A percentile compares a stretch with the other conserved stretches of the same genome.
Conservation (phyloP, 2,329 filamentous ascomycete species). For the Xylariaceae sp. region DNA sequence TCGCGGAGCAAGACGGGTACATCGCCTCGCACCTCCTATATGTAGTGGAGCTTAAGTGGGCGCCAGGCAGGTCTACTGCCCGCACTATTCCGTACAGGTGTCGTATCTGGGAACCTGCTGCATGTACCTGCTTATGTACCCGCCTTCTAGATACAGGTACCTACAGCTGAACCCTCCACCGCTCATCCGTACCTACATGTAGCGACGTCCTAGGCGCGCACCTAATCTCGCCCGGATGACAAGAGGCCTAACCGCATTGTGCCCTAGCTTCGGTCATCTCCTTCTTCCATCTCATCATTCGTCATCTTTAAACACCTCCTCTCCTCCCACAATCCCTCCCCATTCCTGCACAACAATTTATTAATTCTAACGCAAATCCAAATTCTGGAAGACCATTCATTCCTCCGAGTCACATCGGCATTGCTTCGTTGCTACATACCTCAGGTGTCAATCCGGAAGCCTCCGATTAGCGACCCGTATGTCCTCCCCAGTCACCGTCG, state of each 20-base stretch:
- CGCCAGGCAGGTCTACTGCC: too few relatives aligned
- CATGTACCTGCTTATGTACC: too few relatives aligned
- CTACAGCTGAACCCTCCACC: background rate
- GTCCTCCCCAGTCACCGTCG: background rate
- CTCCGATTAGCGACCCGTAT: conserved; percentile 8
- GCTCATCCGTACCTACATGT: background rate
- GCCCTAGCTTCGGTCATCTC: conserved; percentile 15
- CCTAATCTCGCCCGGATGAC: background rate
- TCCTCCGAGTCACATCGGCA: conserved; percentile 10
- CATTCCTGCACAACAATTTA: conserved; percentile 21
- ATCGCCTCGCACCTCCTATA: too few relatives aligned
- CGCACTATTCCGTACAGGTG: too few relatives aligned
- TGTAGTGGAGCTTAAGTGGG: too few relatives aligned
- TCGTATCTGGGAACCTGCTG: too few relatives aligned
- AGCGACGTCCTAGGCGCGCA: background rate
- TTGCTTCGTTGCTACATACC: conserved; percentile 1
- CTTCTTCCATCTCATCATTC: conserved; percentile 21
- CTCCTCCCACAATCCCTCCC: conserved; percentile 21
- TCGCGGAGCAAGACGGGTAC: too few relatives aligned
- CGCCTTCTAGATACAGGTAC: background rate
- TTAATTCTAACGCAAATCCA: conserved; percentile 12
- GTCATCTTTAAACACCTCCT: conserved; percentile 20
- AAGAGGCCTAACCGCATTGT: conserved; percentile 18
- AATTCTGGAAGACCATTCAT: conserved; percentile 14
- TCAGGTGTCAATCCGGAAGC: background rate